phyloP scores from a whole-genome alignment of 495 filamentous ascomycete species.

The Friedmanniomyces simplex region DNA sequence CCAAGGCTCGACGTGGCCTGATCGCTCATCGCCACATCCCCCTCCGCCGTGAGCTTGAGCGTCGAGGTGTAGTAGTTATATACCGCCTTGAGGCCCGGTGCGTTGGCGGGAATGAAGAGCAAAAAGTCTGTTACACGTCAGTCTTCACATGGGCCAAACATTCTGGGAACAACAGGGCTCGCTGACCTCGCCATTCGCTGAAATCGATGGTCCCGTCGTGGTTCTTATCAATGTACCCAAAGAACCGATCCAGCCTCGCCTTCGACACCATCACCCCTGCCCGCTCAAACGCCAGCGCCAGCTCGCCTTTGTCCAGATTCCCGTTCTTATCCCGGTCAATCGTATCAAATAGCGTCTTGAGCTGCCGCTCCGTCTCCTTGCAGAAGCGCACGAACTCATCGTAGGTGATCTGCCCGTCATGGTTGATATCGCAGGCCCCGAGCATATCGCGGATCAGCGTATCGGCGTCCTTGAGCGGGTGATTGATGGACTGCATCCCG shows the following conservation, averaged over 20 bases:
- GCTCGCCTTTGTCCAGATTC: conserved; percentile 76
- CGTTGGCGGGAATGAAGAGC: conserved; percentile 75
- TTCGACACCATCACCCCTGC: conserved; percentile 71
- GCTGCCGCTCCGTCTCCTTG: conserved; percentile 69
- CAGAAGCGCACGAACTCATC: conserved; percentile 86
- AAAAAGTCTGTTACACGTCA: conserved; percentile 56
- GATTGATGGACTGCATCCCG: conserved; percentile 79
- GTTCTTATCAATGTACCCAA: conserved; percentile 80
- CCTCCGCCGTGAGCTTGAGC: conserved; percentile 83
- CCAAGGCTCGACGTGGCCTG: conserved; percentile 85
- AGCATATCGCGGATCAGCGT: conserved; percentile 71
- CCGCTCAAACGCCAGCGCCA: conserved; percentile 62
- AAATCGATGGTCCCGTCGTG: conserved; percentile 81
- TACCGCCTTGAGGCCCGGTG: conserved; percentile 67
- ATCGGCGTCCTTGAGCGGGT: conserved; percentile 92
- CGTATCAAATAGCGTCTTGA: conserved; percentile 68
- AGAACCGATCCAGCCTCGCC: conserved; percentile 72
- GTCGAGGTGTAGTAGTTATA: conserved; percentile 87
- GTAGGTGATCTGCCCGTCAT: conserved; percentile 83
- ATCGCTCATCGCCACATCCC: conserved; percentile 85
- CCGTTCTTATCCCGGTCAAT: conserved; percentile 84
- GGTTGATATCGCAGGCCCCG: conserved; percentile 68
- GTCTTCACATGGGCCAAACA: background rate
- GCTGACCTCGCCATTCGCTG: conserved; percentile 68
- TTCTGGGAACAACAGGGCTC: background rate